Base-by-base conservation (phyloP, 164 flowering plant genomes). In the Hamamelis virginiana region DNA sequence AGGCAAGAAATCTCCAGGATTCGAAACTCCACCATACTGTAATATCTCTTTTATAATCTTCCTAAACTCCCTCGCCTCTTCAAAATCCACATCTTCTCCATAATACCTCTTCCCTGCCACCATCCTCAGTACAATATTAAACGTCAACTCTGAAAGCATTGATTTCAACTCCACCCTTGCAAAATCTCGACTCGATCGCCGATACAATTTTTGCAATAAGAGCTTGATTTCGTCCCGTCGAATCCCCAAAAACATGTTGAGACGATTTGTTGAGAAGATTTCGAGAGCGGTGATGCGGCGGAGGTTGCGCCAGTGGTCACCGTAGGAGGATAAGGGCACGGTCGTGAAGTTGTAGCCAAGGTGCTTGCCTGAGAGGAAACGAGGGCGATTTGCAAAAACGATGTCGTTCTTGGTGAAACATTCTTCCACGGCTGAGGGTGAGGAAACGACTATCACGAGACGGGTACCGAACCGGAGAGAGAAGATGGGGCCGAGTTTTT, bases 261-360 rank as follows among this genome's bases (percentile, higher is more conserved):
- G 51, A 15, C 79, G 63, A 28, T 28, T 12, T 0, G 74, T 10
- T 16, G 82, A 80, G 71, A 78, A 61, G 59, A 78, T 56, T 19
- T 75, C 77, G 19, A 72, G 2, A 23, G 79, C 16, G 28, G 62
- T 12, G 25, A 83, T n/a, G 27, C 80, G 77, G 52, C 83, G 80
- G 33, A 81, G 78, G 70, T 73, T 71, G 48, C 80, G 79, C 86
- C 86, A 80, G 71, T 65, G 82, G 26, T 73, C 69, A 11, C 77
- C 73, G 66, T 75, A 76, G 0, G 68, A 33, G 19, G 82, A 16
- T 0, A 5, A 19, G 3, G 21, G 4, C 0, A 76, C 0, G 26
- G 73, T 67, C 16, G 80, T 64, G 80, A 50, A 48, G 75, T 76
- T 67, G 61, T 73, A 76, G 0, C 44, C 59, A 0, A 73, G 3